phyloP scores from a whole-genome alignment of 2,329 filamentous ascomycete species.

The Cordyceps militaris region DNA sequence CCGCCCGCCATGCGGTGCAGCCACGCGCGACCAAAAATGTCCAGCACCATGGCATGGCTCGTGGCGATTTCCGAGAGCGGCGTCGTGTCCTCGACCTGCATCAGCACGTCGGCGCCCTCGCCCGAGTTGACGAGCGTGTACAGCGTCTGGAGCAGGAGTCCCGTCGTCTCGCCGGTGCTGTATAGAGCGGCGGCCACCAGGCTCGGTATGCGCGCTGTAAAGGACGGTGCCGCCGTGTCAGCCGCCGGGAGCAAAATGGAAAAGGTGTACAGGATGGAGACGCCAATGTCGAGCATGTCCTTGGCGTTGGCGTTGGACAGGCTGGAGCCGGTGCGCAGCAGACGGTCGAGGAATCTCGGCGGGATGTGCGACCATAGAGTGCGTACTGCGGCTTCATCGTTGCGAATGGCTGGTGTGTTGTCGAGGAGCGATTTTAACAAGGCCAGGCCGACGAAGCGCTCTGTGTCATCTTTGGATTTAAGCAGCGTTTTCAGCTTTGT shows the following conservation, averaged over 20 bases:
- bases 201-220: constrained; percentile 46
- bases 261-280: constrained; percentile 58
- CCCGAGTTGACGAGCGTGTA: constrained; percentile 46
- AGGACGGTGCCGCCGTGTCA: constrained; percentile 35
- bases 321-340: constrained; percentile 48
- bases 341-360: constrained; percentile 55
- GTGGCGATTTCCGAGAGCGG: constrained; percentile 52
- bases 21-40: constrained; percentile 52
- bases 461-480: constrained; percentile 56
- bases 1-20: constrained; percentile 36
- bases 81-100: constrained; percentile 43
- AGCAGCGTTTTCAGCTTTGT: constrained; percentile 50
- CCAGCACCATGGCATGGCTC: constrained; percentile 44
- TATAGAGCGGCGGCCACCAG: constrained; percentile 47
- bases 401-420: constrained; percentile 45
- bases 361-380: constrained; percentile 54
- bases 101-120: constrained; percentile 42
- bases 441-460: constrained; percentile 60
- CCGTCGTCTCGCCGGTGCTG: constrained; percentile 47
- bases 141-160: constrained; percentile 50
- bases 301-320: constrained; percentile 38
- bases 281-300: constrained; percentile 57
- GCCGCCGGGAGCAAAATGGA: constrained; percentile 46
- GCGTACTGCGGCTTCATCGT: constrained; percentile 38
- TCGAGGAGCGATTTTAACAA: constrained; percentile 60